Conservation (phyloP, 139 green algal genomes). For the Volvox reticuliferus region DNA sequence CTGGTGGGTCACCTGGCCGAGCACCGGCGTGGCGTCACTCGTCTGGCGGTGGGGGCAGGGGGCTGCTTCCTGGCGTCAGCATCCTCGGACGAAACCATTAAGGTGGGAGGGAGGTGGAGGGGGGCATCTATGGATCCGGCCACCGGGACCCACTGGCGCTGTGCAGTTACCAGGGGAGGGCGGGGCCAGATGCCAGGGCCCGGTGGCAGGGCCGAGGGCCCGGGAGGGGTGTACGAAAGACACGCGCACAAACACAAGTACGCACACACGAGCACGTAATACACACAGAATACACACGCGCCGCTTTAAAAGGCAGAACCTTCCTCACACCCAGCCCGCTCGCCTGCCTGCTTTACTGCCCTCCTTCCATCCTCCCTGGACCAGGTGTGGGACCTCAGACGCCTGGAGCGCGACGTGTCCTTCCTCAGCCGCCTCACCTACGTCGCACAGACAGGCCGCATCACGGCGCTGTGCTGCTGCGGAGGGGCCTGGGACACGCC, state of each 20-base stretch:
- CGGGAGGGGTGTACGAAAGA: background rate
- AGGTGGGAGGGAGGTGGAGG: constrained; percentile 59
- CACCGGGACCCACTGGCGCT: no score
- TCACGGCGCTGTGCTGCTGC: constrained; percentile 39
- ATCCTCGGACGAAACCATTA: constrained; percentile 88
- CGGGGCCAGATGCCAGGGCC: no score
- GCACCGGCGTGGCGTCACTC: constrained; percentile 85
- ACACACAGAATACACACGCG: background rate
- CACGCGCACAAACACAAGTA: background rate
- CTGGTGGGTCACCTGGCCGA: constrained; percentile 93
- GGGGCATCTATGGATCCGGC: background rate
- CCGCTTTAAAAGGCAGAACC: background rate
- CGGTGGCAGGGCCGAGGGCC: background rate
- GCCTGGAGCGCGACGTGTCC: constrained; percentile 90
- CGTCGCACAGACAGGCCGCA: constrained; percentile 63
- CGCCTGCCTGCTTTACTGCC: background rate
- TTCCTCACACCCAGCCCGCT: background rate
- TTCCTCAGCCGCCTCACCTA: constrained; percentile 92
- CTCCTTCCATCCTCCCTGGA: background rate
- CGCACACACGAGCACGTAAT: no score
- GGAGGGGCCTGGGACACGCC: constrained; percentile 12
- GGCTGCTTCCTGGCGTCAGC: constrained; percentile 85
- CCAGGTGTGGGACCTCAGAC: constrained; percentile 91
- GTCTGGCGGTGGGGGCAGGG: constrained; percentile 74
- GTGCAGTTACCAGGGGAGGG: background rate